A percentile compares a stretch with the other conserved stretches of the same genome.
Evolutionary conservation across 2,329 filamentous ascomycete species (phyloP).

Genomic region (Verticillium klebahnii): DNA sequence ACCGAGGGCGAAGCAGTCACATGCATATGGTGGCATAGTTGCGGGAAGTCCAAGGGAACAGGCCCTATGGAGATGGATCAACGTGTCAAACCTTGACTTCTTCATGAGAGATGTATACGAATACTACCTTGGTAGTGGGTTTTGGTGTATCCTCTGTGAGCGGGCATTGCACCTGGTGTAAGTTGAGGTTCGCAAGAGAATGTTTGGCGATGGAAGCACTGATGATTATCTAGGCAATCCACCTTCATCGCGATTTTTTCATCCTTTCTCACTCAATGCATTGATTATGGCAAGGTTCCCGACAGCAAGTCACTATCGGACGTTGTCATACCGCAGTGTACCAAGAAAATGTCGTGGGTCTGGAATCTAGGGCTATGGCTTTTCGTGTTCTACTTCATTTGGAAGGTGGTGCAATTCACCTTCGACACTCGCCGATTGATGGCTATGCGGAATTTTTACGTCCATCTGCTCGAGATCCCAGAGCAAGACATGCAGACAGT

Average conservation of each 20-base stretch:
- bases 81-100: conserved; percentile 81
- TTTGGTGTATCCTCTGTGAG: conserved; percentile 77
- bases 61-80: conserved; percentile 90
- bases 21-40: conserved; percentile 21
- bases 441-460: conserved; percentile 81
- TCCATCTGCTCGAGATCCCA: conserved; percentile 75
- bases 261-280: conserved; percentile 79
- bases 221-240: conserved; percentile 54
- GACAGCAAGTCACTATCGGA: conserved; percentile 54
- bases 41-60: conserved; percentile 55
- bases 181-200: conserved; percentile 24
- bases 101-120: conserved; percentile 83
- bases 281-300: conserved; percentile 73
- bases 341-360: conserved; percentile 65
- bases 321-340: conserved; percentile 68
- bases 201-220: neutral
- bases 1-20: conserved; percentile 18
- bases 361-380: conserved; percentile 80
- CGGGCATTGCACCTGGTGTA: conserved; percentile 69
- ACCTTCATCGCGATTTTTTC: conserved; percentile 78
- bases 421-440: conserved; percentile 68
- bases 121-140: conserved; percentile 78
- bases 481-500: conserved; percentile 86
- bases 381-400: conserved; percentile 81
- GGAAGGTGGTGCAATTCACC: conserved; percentile 69